Percentiles rank a stretch among this genome's conserved stretches.
Evolutionary conservation across 441 rosid genomes (phyloP).

Genomic region (Adansonia gregorii): DNA sequence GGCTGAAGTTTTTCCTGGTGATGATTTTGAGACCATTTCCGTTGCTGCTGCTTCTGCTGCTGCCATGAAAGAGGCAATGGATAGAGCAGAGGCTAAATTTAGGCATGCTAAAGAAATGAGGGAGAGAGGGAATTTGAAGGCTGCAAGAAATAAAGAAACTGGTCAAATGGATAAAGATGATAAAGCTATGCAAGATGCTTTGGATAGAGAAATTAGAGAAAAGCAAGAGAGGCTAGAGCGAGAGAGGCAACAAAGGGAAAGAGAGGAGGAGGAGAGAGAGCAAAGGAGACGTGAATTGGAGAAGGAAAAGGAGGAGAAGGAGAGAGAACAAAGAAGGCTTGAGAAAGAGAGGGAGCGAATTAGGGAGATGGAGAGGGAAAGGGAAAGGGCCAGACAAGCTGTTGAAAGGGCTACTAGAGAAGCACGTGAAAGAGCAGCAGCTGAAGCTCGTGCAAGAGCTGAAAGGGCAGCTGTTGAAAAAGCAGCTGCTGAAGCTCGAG

Average conservation of each 20-base stretch:
- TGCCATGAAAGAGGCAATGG: conserved; percentile 96
- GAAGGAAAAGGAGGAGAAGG: conserved; percentile 65
- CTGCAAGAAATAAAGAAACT: conserved; percentile 71
- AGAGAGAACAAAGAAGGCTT: conserved; percentile 62
- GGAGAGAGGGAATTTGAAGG: conserved; percentile 74
- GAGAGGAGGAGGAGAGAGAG: conserved; percentile 63
- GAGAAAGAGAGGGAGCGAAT: conserved; percentile 56
- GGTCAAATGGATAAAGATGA: conserved; percentile 56
- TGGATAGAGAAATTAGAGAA: conserved; percentile 67
- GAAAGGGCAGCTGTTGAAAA: conserved; percentile 85
- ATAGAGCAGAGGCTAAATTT: conserved; percentile 91
- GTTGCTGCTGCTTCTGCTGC: conserved; percentile 83
- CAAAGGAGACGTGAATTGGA: conserved; percentile 42
- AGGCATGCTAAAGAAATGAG: conserved; percentile 80
- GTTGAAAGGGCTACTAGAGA: conserved; percentile 96
- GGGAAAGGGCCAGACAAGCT: conserved; percentile 77
- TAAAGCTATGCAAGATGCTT: conserved; percentile 48
- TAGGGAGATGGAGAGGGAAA: conserved; percentile 54
- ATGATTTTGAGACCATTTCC: conserved; percentile 56
- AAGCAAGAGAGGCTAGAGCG: conserved; percentile 63
- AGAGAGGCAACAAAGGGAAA: conserved; percentile 46
- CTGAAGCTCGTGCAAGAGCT: conserved; percentile 76
- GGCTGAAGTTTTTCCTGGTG: conserved; percentile 49
- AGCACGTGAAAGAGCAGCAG: conserved; percentile 96
- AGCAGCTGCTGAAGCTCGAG: conserved; percentile 74